Base-by-base conservation (phyloP, 2,329 filamentous ascomycete genomes). In the Fusarium kyushuense region DNA sequence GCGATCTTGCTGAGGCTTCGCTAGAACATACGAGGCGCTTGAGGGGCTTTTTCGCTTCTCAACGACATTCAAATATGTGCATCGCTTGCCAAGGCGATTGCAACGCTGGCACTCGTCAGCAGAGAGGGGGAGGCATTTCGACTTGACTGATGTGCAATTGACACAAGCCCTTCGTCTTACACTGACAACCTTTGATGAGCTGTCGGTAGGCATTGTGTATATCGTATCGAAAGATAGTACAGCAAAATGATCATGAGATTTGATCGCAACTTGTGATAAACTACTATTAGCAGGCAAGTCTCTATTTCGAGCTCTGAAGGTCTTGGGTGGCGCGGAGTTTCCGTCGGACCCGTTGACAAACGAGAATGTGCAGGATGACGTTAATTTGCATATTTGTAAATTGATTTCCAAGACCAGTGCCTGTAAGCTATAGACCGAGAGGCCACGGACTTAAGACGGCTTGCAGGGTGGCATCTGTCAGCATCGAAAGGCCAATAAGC, bases 71-170 rank as follows among this genome's bases (percentile, higher is more conserved):
- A 63, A 42, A 36, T 63, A 63, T 1, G 41, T 56, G 30, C 63
- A 66, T 2, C 16, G 36, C 25, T 63, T 66, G 10, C 63, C 63
- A 19, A 66, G 40, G 1, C 63, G 63, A 19, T 63, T 43, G n/a
- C 63, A 66, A 4, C 63, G 35, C 63, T 66, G 48, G 14, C 63
- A 66, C 23, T 66, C 63, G 3, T 66, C 63, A 10, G 49, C n/a
- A 9, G 56, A 63, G 17, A 67, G 48, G 23, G 63, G 63, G 27
- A 58, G 19, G 3, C 63, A 66, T 63, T 66, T 66, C 3, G 63
- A 66, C 21, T 66, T 66, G 23, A 56, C 63, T 14, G 57, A 47
- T 2, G 63, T 67, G 23, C 63, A 66, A 32, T 67, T 66, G 2
- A 67, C 49, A 33, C 63, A 66, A 11, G 63, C 63, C 33, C 63